Evolutionary conservation across 179 eudicot species (phyloP), one percentile per base, ranked within the genome.

Genomic region (Patellifolia procumbens): DNA sequence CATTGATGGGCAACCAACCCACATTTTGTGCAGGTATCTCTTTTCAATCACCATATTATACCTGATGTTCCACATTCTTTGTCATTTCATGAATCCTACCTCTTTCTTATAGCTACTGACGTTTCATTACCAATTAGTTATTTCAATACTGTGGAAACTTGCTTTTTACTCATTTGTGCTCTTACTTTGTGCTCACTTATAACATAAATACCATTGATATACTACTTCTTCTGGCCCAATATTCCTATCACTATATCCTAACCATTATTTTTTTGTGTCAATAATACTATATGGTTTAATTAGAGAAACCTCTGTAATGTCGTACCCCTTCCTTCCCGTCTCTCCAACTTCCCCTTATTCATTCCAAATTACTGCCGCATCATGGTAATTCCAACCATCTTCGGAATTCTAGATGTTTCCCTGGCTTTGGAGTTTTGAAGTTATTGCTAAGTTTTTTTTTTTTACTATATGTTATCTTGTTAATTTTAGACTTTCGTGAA

Each of bases 1-100:
- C 71, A 74, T 84, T 78, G 84, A 81, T 79, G 98, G 95, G 42
- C 89, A 72, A 39, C 81, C 88, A 1, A 75, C 75, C 79, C 92
- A 87, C 59, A 76, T 92, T 56, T 72, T 94, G 64, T 91, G 91
- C 98, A 89, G 97, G 98, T 94, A 88, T 49, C 46, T 74, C 39
- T 73, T 58, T 58, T 53, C 55, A n/a, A n/a, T n/a, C n/a, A n/a
- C n/a, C n/a, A n/a, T n/a, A n/a, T n/a, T n/a, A n/a, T n/a, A n/a
- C n/a, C n/a, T n/a, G n/a, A n/a, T n/a, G n/a, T n/a, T n/a, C n/a
- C n/a, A n/a, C n/a, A n/a, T n/a, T n/a, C n/a, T n/a, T n/a, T n/a
- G n/a, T n/a, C n/a, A n/a, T n/a, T n/a, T n/a, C n/a, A n/a, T n/a
- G n/a, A n/a, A 22, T 5, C 3, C 32, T 68, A 34, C n/a, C 15